Base-by-base conservation (phyloP, 2,329 filamentous ascomycete species). In the Emergomyces orientalis region DNA sequence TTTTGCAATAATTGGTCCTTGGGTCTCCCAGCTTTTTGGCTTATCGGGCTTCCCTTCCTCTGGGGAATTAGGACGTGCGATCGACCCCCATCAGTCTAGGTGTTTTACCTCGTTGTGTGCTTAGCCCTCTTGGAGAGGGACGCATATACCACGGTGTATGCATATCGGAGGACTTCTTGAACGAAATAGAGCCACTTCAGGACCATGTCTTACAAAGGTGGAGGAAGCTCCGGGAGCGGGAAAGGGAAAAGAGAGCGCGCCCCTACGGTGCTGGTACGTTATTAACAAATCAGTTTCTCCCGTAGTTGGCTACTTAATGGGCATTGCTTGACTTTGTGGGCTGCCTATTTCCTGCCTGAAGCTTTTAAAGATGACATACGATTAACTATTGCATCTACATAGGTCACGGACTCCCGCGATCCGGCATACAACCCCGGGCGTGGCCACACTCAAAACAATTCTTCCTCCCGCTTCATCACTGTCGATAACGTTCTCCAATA, bases 401-500 rank as follows among this genome's bases (percentile, higher is more conserved):
- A 77, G 77, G 77, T 78, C 45, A 78, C 77, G 25, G 76, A 79
- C 65, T 77, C 77, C 49, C 75, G 77, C 62, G 75, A 77, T n/a
- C 74, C 75, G 59, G 72, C 65, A 62, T 34, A 61, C 9, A 73
- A 61, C 63, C 65, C n/a, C 62, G 68, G 30, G 64, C 66, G 37
- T 67, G 69, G 62, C 67, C 69, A 59, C 11, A 14, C 30, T 43
- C 59, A 43, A 39, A 62, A 22, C 47, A 71, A 69, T 9, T 67
- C 62, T 25, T 67, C 82, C 68, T 92, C 86, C 80, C 89, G 85
- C 70, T 89, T 89, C 75, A 90, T 97, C 73, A 86, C 82, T 19
- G 93, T 99, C 75, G 94, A 99, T 78, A 96, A 93, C 73, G 89
- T 97, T 67, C 86, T 99, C 5, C 91, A 96, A 74, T 90, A 96